These are phyloP conservation scores for Penicillium glabrum DNA, from an alignment of 2,329 filamentous ascomycete genomes.

Conservation along the genomic window DNA sequence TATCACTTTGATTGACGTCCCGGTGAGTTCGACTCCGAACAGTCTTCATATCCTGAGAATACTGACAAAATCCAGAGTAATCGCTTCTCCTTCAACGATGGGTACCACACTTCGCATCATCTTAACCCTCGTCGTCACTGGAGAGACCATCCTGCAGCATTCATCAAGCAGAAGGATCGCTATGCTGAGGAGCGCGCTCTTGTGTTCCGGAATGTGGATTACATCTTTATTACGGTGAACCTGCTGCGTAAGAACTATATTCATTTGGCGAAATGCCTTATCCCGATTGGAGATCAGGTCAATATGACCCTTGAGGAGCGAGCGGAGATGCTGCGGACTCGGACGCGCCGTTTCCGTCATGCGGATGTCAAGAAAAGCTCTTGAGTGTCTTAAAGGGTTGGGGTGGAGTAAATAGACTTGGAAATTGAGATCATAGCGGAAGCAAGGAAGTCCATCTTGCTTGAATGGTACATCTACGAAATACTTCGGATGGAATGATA, in stretches of 20 bases:
- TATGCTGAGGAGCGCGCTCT: slow-evolving; percentile 69
- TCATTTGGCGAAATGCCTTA: slow-evolving; percentile 66
- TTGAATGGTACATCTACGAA: not conserved
- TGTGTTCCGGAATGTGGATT: slow-evolving; percentile 80
- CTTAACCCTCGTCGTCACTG: slow-evolving; percentile 77
- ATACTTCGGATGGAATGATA: too few species aligned
- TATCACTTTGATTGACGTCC: slow-evolving; percentile 76
- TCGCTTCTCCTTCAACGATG: slow-evolving; percentile 59
- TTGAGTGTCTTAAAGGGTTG: not conserved
- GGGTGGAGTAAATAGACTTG: not conserved
- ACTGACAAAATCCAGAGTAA: slow-evolving; percentile 60
- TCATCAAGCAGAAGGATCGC: slow-evolving; percentile 66
- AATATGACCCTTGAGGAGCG: slow-evolving; percentile 64
- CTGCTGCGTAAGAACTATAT: slow-evolving; percentile 71
- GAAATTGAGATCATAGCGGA: not conserved
- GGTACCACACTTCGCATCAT: slow-evolving; percentile 71
- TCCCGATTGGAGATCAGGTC: slow-evolving; percentile 73
- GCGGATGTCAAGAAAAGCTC: slow-evolving; percentile 14
- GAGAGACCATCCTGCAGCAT: slow-evolving; percentile 75
- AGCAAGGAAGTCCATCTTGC: not conserved
- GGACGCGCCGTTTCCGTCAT: slow-evolving; percentile 62
- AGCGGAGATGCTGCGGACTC: slow-evolving; percentile 61
- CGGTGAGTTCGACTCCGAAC: slow-evolving; percentile 53
- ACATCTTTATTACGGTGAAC: slow-evolving; percentile 70
- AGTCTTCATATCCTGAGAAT: not conserved